These are phyloP conservation scores for Cordyceps tenuipes DNA, from an alignment of 2,329 filamentous ascomycete species.

Conservation along the genomic window DNA sequence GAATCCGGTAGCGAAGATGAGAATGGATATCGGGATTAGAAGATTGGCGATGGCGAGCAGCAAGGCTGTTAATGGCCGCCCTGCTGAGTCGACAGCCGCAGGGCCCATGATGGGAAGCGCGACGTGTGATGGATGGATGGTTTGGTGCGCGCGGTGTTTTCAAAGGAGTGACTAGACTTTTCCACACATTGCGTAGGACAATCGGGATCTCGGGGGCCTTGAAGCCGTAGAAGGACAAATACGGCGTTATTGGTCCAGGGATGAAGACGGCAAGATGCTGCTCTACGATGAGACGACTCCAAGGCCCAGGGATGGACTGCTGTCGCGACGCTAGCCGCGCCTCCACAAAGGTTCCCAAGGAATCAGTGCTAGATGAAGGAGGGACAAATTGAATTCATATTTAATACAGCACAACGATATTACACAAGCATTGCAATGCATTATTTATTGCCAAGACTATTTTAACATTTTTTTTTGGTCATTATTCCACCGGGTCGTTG, in stretches of 20 bases:
- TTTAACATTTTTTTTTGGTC: neutral
- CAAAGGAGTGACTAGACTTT: neutral
- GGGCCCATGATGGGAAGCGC: neutral
- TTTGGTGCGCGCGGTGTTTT: neutral
- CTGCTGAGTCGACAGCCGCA: neutral
- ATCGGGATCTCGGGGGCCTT: neutral
- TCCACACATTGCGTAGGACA: neutral
- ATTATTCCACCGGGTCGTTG: constrained; percentile 2
- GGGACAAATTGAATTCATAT: neutral
- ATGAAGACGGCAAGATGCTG: constrained; percentile 1
- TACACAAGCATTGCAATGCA: neutral
- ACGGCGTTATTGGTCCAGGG: neutral
- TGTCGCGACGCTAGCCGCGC: neutral
- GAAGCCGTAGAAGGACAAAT: neutral
- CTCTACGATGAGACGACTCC: neutral
- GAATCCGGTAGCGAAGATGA: constrained; percentile 81
- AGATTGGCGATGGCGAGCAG: constrained; percentile 63
- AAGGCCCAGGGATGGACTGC: neutral
- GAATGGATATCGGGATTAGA: constrained; percentile 64
- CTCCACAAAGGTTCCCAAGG: neutral
- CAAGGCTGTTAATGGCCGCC: constrained; percentile 25
- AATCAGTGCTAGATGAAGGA: neutral
- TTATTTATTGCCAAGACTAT: neutral
- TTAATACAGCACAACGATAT: too few species aligned
- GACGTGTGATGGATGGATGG: constrained; percentile 1